Percentiles rank a stretch among this genome's conserved stretches.
phyloP scores from a whole-genome alignment of 768 basidiomycete genomes.

The Podaxis rugospora region DNA sequence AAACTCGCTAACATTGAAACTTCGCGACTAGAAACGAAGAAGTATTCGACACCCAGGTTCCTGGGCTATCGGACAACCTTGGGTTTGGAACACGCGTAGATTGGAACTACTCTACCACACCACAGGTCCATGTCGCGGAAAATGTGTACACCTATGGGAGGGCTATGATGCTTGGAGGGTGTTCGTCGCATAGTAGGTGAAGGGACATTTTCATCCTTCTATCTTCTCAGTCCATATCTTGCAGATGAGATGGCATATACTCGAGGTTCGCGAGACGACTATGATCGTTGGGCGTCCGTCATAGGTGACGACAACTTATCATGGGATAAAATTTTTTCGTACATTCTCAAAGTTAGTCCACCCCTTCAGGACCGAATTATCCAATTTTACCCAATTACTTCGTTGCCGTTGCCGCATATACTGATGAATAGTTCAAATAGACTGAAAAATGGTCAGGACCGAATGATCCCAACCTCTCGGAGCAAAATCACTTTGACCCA shows the following conservation, averaged over 20 bases:
- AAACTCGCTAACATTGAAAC: neutral
- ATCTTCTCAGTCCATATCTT: neutral
- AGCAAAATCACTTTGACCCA: constrained; percentile 25
- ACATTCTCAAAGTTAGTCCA: constrained; percentile 5
- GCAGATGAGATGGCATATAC: constrained; percentile 10
- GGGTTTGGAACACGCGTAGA: neutral
- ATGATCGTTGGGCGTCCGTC: constrained; percentile 2
- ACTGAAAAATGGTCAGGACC: constrained; percentile 7
- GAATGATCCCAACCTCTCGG: neutral
- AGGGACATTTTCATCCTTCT: neutral
- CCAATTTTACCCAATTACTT: no score
- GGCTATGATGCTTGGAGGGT: constrained; percentile 25
- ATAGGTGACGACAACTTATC: constrained; percentile 7
- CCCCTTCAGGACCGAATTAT: no score
- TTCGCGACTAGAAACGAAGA: constrained; percentile 11
- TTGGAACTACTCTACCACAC: constrained; percentile 19
- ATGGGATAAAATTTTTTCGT: constrained; percentile 11
- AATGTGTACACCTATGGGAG: constrained; percentile 18
- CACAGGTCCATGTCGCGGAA: constrained; percentile 18
- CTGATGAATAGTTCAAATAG: neutral
- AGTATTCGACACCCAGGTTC: constrained; percentile 1
- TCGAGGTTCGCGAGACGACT: constrained; percentile 4
- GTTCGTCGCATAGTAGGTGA: constrained; percentile 19
- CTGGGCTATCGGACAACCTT: neutral
- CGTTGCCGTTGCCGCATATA: no score